Evolutionary conservation across 495 filamentous ascomycete genomes (phyloP), one percentile per base, ranked within the genome.

Genomic region (Podospora comata): DNA sequence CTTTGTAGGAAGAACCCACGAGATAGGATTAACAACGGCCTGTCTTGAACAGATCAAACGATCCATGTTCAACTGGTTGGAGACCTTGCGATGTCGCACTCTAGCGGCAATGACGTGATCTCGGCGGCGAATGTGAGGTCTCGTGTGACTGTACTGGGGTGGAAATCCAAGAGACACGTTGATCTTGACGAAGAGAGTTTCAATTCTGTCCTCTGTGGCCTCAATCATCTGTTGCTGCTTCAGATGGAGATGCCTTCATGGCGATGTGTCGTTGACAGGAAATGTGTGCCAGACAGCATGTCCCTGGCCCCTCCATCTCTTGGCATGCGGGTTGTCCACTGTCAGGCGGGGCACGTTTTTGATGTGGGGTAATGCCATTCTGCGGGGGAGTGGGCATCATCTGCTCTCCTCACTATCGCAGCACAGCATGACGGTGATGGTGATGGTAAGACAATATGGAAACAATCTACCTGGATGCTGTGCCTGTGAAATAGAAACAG

Each of bases 81-180:
- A 48, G 39, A 48, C 39, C 39, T 48, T 59, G 56, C 56, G 56
- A 59, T 59, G 56, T 59, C 56, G 56, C 56, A 59, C 19, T 6
- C 56, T 59, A 20, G 56, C n/a, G 56, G 5, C 56, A 59, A 59
- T 59, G 56, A 27, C 56, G 56, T 59, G 56, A 59, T 59, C 56
- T 23, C 7, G 18, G 26, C 26, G 56, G 26, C 56, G 26, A 59
- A 59, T 48, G 3, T 59, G 53, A 26, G 39, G 11, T 66, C 55
- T 66, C 23, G 53, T 30, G 56, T 60, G 56, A 66, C n/a, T 59
- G 56, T 20, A 23, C 16, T 3, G 26, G 2, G 26, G 26, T 26
- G 56, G 26, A 20, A 20, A 59, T 59, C 5, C 7, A 59, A 59
- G 15, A 59, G 16, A 18, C 3, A 0, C 0, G 56, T n/a, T 20